Evolutionary conservation across 345 rosid genomes (phyloP), one percentile per base, ranked within the genome.

Genomic region (Raphanus raphanistrum): DNA sequence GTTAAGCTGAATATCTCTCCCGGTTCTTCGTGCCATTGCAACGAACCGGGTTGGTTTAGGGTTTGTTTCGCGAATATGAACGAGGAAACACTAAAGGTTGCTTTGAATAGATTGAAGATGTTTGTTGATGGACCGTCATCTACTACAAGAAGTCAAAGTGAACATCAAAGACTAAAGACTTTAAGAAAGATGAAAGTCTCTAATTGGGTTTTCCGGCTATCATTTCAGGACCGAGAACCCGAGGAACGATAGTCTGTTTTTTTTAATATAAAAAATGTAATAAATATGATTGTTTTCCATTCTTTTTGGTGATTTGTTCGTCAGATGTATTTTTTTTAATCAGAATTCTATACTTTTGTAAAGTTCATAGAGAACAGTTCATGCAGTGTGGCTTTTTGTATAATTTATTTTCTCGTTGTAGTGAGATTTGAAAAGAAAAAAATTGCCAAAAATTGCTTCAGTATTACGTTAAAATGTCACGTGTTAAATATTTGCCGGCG

Each of bases 1-100:
- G 87, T 87, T 11, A 84, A 82, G 31, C 76, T 87, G 54, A 87
- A 87, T 67, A 87, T 87, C 31, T 85, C 88, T 8, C 93, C 96
- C 5, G 93, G 96, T 12, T 88, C 90, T 8, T 91, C 96, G 4
- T 91, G 89, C 71, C 97, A 89, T 85, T 91, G 94, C 82, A 79
- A 83, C 1, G 94, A 89, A 68, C 92, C 97, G 1, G 96, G 96
- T 2, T 90, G 93, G 92, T 88, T 88, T 81, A 79, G 90, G 5
- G 87, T 86, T 50, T 88, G 92, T 73, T 90, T 90, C 59, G 96
- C 96, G 4, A 89, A 90, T 79, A 83, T 90, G 91, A 86, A 90
- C 16, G 88, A 89, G 59, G 88, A 84, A 3, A 89, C 96, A 16
- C 70, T 87, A 17, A 75, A 84, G 11, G 65, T 86, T 29, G 88